Evolutionary conservation across 352 stramenopile species (phyloP).

Genomic region (Phytophthora sp.): DNA sequence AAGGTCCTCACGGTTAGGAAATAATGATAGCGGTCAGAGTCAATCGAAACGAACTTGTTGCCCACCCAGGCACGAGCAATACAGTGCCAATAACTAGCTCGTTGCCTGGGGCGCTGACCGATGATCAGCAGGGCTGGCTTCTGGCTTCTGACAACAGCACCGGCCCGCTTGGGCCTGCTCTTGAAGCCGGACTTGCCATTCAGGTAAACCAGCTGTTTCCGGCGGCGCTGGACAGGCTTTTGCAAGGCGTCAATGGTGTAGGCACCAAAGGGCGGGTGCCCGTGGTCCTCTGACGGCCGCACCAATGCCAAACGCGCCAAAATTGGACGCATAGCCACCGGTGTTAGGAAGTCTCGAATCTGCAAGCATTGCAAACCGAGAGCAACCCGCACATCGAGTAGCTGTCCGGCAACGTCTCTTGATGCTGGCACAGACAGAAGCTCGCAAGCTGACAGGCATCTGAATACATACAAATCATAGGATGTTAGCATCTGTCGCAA

Average conservation of each 20-base stretch:
- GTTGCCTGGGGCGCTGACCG: background rate
- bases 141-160: background rate
- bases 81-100: background rate
- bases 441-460: background rate
- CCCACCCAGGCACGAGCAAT: background rate
- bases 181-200: constrained; percentile 1
- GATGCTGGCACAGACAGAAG: constrained; percentile 8
- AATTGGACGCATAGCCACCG: background rate
- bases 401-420: constrained; percentile 3
- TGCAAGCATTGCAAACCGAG: constrained; percentile 9
- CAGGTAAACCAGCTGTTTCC: background rate
- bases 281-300: background rate
- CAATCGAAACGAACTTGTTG: background rate
- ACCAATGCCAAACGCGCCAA: background rate
- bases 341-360: constrained; percentile 12
- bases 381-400: constrained; percentile 10
- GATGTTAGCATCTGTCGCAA: background rate
- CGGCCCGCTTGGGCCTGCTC: background rate
- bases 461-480: background rate
- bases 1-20: constrained; percentile 2
- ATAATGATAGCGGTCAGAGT: background rate
- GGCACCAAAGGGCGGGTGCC: background rate
- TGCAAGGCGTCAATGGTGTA: constrained; percentile 9
- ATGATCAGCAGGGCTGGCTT: background rate
- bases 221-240: background rate